phyloP scores from a whole-genome alignment of 352 stramenopile species.

The Achlya hypogyna region DNA sequence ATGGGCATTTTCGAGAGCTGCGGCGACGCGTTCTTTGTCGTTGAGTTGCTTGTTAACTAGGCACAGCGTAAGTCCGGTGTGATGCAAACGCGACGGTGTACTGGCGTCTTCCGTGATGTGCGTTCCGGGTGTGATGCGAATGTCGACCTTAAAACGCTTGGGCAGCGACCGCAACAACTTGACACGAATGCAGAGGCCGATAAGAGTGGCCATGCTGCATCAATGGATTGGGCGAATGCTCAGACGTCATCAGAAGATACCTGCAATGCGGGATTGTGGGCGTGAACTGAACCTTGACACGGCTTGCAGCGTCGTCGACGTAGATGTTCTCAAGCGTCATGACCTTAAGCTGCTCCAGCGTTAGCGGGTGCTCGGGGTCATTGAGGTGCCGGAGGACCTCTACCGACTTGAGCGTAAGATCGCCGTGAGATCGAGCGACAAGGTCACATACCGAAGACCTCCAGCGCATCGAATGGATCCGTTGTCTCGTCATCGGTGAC shows the following conservation, averaged over 20 bases:
- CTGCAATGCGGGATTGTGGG: conserved; percentile 96
- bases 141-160: conserved; percentile 89
- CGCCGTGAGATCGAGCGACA: not conserved
- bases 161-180: conserved; percentile 93
- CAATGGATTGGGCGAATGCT: not conserved
- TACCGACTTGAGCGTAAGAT: conserved; percentile 17
- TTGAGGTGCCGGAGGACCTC: conserved; percentile 86
- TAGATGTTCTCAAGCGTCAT: conserved; percentile 85
- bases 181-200: conserved; percentile 92
- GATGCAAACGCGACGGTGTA: conserved; percentile 15
- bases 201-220: conserved; percentile 93
- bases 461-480: conserved; percentile 73
- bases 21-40: conserved; percentile 94
- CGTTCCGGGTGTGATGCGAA: conserved; percentile 90
- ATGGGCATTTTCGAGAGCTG: conserved; percentile 94
- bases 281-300: conserved; percentile 81
- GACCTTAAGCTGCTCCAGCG: conserved; percentile 91
- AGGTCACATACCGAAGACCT: conserved; percentile 67
- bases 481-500: conserved; percentile 56
- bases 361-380: conserved; percentile 90
- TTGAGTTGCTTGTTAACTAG: conserved; percentile 95
- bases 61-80: not conserved
- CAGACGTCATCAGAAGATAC: conserved; percentile 22
- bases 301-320: conserved; percentile 75
- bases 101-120: conserved; percentile 88